Evolutionary conservation across 805 yeast genomes (phyloP), one percentile per base, ranked within the genome.

Genomic region (Komagataella phaffii): DNA sequence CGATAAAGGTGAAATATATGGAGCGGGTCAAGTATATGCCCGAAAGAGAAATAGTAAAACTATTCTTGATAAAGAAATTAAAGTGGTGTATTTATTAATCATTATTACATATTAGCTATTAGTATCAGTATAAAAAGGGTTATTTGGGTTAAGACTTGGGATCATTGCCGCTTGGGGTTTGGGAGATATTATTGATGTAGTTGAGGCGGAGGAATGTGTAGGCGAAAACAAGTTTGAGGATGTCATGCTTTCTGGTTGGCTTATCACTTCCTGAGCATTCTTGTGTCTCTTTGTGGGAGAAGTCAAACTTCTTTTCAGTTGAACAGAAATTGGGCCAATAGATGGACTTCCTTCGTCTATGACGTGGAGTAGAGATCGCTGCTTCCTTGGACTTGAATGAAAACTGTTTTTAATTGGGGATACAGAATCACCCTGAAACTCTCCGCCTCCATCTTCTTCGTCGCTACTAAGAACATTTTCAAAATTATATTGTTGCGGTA

Each of bases 381-480:
- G 40, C 40, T 8, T 30, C 14, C 40, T 30, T 3, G 40, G 40
- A 14, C 40, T 30, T 30, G n/a, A 30, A 10, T 8, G 40, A 14
- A 5, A 14, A 30, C 40, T 30, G 40, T 7, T 30, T 14, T 8
- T 30, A 10, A 30, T 30, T 30, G 40, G 40, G 14, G 40, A 30
- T 4, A 10, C 40, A 30, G 14, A 8, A 4, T 30, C 40, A 30
- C 40, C 10, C 3, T 51, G 17, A 49, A 46, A 50, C 14, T 53
- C 46, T 3, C 48, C 46, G 43, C 49, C 14, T 6, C 24, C 14
- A 40, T 57, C 56, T 49, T 46, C 48, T 23, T 53, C 54, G 36
- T 49, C 53, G 23, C 53, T 59, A 8, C 57, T 57, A 5, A 56
- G 53, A 19, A 57, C 52, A 5, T 53, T 49, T 3, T 54, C 49